Base-by-base conservation (phyloP, 345 rosid genomes). In the Aquilaria malaccensis region DNA sequence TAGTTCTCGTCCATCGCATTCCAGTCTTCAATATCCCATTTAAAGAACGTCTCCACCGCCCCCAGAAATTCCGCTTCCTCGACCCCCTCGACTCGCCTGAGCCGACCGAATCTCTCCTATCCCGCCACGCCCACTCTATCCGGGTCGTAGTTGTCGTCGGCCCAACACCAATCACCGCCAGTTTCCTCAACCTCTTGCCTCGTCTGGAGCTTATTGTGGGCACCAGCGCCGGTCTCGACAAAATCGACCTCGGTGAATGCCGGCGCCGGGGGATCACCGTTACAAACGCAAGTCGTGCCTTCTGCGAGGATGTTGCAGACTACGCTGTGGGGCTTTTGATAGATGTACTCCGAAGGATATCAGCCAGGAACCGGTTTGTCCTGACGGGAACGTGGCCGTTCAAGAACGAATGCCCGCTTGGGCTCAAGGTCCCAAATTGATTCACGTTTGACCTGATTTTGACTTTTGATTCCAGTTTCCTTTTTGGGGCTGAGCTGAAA, bases 171-270 rank as follows among this genome's bases (percentile, higher is more conserved):
- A 43, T 81, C 63, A 54, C 72, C 33, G 49, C 74, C 63, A 54
- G 59, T 31, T 58, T 55, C 32, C 70, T 79, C 55, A 56, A 62
- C 49, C 68, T 67, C 62, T 66, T 79, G 45, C 77, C 79, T 11
- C 57, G 58, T 52, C 64, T 79, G 33, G 45, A 72, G 50, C 46
- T 81, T 4, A 61, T 78, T 50, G 77, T 81, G 51, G 60, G 65
- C 30, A 32, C 77, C 58, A 71, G 67, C 72, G 58, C 68, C 29
- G 83, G 85, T 46, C 6, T 73, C 7, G 83, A 76, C 61, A 73
- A 81, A 13, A 37, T 79, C 45, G 83, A 79, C 70, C 70, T 81
- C 41, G 49, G 10, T 13, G 81, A 79, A 68, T 81, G 83, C 67
- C 74, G 74, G 31, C 66, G 63, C 50, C 72, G 83, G n/a, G 64